Percentiles rank a stretch among this genome's conserved stretches.
These are phyloP conservation scores for Chrysoporthe austroafricana DNA, from an alignment of 2,329 filamentous ascomycete genomes.

Conservation along the genomic window DNA sequence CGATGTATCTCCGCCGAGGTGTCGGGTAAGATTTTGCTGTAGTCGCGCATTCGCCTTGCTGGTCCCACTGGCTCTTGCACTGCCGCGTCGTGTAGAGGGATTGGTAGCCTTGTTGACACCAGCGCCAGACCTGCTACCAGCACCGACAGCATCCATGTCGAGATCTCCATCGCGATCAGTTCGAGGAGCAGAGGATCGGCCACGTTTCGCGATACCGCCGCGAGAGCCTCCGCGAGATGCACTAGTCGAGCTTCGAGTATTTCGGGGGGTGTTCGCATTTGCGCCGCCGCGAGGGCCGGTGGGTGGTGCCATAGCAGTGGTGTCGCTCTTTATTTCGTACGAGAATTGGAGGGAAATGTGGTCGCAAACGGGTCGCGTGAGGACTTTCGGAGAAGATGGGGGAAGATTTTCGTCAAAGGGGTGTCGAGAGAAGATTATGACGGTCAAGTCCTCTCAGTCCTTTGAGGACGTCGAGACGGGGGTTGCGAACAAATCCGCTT, in stretches of 20 bases:
- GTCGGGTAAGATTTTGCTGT: slow-evolving; percentile 32
- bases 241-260: slow-evolving; percentile 22
- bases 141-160: slow-evolving; percentile 51
- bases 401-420: background rate
- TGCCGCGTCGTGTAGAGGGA: slow-evolving; percentile 22
- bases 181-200: slow-evolving; percentile 40
- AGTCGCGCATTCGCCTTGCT: slow-evolving; percentile 29
- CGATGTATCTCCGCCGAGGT: slow-evolving; percentile 39
- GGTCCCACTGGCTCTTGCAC: slow-evolving; percentile 28
- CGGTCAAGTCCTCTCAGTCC: slow-evolving; percentile 14
- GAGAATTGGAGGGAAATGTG: background rate
- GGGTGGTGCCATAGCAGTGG: slow-evolving; percentile 36
- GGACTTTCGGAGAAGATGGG: background rate
- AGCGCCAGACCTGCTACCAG: slow-evolving; percentile 33
- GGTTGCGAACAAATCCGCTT: slow-evolving; percentile 4
- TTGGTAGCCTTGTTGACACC: slow-evolving; percentile 38
- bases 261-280: slow-evolving; percentile 28
- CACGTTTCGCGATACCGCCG: slow-evolving; percentile 57
- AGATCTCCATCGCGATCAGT: slow-evolving; percentile 62
- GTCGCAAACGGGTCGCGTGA: slow-evolving; percentile 12
- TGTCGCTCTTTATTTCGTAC: background rate
- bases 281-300: slow-evolving; percentile 27
- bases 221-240: slow-evolving; percentile 30
- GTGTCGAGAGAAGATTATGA: background rate
- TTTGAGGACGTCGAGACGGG: slow-evolving; percentile 11